Evolutionary conservation across 2,329 filamentous ascomycete species (phyloP), one percentile per base, ranked within the genome.

Genomic region (Alternaria postmessia): DNA sequence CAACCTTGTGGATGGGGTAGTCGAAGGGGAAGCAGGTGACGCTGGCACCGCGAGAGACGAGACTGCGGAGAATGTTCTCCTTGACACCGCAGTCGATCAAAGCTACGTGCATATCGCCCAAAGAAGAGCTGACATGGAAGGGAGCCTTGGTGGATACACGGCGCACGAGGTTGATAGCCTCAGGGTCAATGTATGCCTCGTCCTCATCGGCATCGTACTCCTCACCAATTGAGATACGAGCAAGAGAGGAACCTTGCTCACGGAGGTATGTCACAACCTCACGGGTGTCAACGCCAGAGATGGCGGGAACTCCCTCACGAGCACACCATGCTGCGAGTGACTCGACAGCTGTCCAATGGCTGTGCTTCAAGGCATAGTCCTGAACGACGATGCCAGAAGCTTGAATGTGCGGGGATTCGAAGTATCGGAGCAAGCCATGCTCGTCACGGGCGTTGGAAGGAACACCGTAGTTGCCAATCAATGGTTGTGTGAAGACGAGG

Each of bases 131-230:
- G 67, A 98, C 91, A 74, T 98, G 93, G 85, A 98, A 99, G 42
- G 95, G 95, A 66, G 94, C 92, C 85, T 99, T 99, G 81, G 95
- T 99, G 85, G 92, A 97, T 70, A 99, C 95, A 74, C 92, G 92
- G 81, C 92, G 92, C 72, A 98, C 95, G 66, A 98, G 85, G 85
- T 99, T 97, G 83, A 98, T 97, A 82, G 94, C 92, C 78, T 93
- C 92, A 11, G 95, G 95, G 78, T 99, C 95, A 75, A 96, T 84
- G 80, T 93, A 99, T 67, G 94, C 91, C 84, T 98, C 95, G 73
- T 98, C 95, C 83, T 99, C 93, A 74, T 98, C 94, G 67, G 94
- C 94, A 81, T 99, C 95, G 79, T 99, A 99, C 83, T 97, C 94
- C 77, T 98, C 95, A 71, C 95, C 95, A 73, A 97, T 90, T 43